Base-by-base conservation (phyloP, 352 stramenopile genomes). In the Nothophytophthora sp. region DNA sequence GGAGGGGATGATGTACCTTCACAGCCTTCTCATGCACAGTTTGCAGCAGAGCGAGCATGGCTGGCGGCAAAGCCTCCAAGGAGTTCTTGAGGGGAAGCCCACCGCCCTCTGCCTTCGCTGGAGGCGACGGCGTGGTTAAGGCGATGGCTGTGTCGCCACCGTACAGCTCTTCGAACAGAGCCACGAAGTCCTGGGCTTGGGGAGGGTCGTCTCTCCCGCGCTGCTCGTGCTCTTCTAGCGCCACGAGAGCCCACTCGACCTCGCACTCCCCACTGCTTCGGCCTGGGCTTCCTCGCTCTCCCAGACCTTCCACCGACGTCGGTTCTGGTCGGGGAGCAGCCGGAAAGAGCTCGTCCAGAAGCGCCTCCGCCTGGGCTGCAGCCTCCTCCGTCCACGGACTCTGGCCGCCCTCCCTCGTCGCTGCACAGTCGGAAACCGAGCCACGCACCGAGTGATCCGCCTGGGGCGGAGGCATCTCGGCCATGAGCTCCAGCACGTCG, bases 401-500 rank as follows among this genome's bases (percentile, higher is more conserved):
- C n/a, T n/a, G n/a, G n/a, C n/a, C n/a, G n/a, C n/a, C n/a, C n/a
- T n/a, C n/a, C n/a, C n/a, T n/a, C n/a, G n/a, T n/a, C n/a, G n/a
- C n/a, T n/a, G n/a, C n/a, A n/a, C n/a, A n/a, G n/a, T n/a, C n/a
- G n/a, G n/a, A n/a, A n/a, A n/a, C n/a, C n/a, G n/a, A n/a, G n/a
- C n/a, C n/a, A n/a, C n/a, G n/a, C n/a, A 5, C 18, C 7, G 16
- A 4, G 32, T 45, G 27, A 11, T 33, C 8, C 16, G 56, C 50
- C 37, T 50, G 48, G 22, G 10, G 37, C 6, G 53, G 46, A 24
- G 38, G 48, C 15, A 48, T 34, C 33, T 32, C 62, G 9, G 44
- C 30, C 60, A 82, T 69, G 39, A 87, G 70, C n/a, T 75, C 60
- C 20, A 87, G 40, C 18, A 82, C 45, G 25, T 76, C 67, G 23